Evolutionary conservation across 495 filamentous ascomycete genomes (phyloP).

Genomic region (Neurospora discreta): DNA sequence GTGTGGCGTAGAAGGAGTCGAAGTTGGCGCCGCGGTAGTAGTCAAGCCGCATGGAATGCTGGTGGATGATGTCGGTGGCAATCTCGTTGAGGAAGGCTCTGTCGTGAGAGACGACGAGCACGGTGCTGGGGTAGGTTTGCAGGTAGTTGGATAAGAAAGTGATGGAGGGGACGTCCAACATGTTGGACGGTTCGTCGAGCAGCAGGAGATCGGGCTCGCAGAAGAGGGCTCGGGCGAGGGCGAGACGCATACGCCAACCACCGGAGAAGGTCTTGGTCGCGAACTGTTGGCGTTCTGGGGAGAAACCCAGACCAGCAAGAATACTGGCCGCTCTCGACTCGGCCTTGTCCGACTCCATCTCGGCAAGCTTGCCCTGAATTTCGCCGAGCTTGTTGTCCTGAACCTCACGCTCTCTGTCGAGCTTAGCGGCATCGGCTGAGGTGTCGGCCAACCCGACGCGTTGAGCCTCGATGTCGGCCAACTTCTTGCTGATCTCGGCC

Average conservation of each 20-base stretch:
- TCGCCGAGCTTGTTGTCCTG: constrained; percentile 81
- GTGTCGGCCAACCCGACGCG: constrained; percentile 74
- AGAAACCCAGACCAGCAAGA: constrained; percentile 94
- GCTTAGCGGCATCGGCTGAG: constrained; percentile 67
- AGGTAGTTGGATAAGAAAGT: constrained; percentile 97
- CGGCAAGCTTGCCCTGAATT: constrained; percentile 81
- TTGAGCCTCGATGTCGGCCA: constrained; percentile 71
- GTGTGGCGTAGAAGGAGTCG: constrained; percentile 95
- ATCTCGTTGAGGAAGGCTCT: constrained; percentile 98
- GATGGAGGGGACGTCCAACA: constrained; percentile 99
- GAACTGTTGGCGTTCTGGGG: constrained; percentile 79
- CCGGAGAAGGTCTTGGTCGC: constrained; percentile 97
- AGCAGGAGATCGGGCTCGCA: constrained; percentile 95
- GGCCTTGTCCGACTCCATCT: constrained; percentile 99
- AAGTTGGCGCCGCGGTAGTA: constrained; percentile 99
- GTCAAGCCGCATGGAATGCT: constrained; percentile 92
- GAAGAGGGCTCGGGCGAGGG: constrained; percentile 88
- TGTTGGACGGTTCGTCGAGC: constrained; percentile 99
- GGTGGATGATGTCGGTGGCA: constrained; percentile 98
- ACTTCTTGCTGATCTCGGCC: constrained; percentile 70
- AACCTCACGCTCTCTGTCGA: constrained; percentile 81
- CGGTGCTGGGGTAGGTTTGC: constrained; percentile 83
- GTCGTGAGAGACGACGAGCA: constrained; percentile 97
- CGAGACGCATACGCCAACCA: constrained; percentile 98
- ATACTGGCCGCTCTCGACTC: constrained; percentile 93